Evolutionary conservation across 306 rosid genomes (phyloP).

Genomic region (Sicyos baderoa): DNA sequence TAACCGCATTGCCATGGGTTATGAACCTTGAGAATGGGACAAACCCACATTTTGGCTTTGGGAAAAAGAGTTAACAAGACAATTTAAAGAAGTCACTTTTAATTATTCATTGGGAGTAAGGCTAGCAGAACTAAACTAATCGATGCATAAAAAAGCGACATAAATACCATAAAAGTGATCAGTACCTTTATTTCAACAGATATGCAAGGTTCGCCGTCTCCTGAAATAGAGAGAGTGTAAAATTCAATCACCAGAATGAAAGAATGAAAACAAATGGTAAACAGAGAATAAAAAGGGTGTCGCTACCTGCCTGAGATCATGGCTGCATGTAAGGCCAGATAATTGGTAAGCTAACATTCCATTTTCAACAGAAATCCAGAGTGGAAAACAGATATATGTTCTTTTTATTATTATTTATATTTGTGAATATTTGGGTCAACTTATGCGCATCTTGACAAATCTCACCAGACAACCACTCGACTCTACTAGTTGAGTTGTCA

Average conservation of each 20-base stretch:
- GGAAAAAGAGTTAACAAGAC: slow-evolving; percentile 5
- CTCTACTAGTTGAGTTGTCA: no score
- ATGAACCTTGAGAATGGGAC: slow-evolving; percentile 74
- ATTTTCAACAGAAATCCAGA: not conserved
- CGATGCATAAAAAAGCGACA: not conserved
- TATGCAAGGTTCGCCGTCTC: slow-evolving; percentile 48
- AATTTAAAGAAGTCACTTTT: not conserved
- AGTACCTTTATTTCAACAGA: slow-evolving; percentile 87
- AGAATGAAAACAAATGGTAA: not conserved
- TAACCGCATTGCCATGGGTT: slow-evolving; percentile 54
- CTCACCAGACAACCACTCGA: no score
- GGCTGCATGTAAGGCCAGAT: slow-evolving; percentile 4
- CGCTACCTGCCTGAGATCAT: not conserved
- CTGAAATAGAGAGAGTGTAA: slow-evolving; percentile 30
- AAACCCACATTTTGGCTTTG: slow-evolving; percentile 83
- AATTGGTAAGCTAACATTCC: not conserved
- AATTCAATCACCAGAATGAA: not conserved
- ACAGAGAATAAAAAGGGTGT: not conserved
- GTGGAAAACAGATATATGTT: not conserved
- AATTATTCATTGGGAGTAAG: slow-evolving; percentile 3
- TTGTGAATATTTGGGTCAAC: no score
- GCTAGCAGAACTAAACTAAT: slow-evolving; percentile 4
- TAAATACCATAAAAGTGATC: not conserved
- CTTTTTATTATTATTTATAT: no score
- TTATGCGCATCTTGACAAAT: no score